A percentile compares a stretch with the other conserved stretches of the same genome.
These are phyloP conservation scores for Fusarium caatingaense DNA, from an alignment of 2,329 filamentous ascomycete genomes.

Conservation along the genomic window DNA sequence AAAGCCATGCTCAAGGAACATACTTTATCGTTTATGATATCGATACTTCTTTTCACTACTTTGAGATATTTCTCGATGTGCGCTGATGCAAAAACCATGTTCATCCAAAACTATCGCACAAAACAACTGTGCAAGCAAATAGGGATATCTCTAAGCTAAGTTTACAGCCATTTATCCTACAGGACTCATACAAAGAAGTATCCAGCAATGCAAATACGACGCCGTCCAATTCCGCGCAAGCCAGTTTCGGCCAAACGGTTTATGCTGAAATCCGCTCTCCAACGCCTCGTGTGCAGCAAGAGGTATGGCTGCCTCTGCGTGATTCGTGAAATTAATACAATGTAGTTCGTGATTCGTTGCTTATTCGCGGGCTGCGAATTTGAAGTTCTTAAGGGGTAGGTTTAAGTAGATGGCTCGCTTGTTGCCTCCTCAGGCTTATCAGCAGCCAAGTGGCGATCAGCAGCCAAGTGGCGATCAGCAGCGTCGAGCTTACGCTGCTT, in stretches of 20 bases:
- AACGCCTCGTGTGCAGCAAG: conserved; percentile 29
- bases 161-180: conserved; percentile 11
- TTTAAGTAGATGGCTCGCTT: background rate
- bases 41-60: background rate
- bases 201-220: conserved; percentile 14
- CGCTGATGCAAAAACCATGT: background rate
- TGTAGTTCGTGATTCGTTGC: conserved; percentile 19
- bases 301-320: background rate
- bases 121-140: conserved; percentile 5
- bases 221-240: conserved; percentile 1
- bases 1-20: background rate
- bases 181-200: conserved; percentile 19
- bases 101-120: background rate
- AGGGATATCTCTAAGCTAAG: conserved; percentile 10
- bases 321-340: conserved; percentile 10
- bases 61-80: background rate
- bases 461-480: conserved; percentile 45
- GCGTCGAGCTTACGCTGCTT: conserved; percentile 43
- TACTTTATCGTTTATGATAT: background rate
- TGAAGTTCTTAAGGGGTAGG: background rate
- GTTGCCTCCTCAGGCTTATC: conserved; percentile 11
- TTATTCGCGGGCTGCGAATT: conserved; percentile 9
- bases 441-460: conserved; percentile 44
- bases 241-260: conserved; percentile 6
- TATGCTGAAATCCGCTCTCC: conserved; percentile 18